Percentiles rank a stretch among this genome's conserved stretches.
Conservation (phyloP, 352 stramenopile species). For the Pythium aphanidermatum region DNA sequence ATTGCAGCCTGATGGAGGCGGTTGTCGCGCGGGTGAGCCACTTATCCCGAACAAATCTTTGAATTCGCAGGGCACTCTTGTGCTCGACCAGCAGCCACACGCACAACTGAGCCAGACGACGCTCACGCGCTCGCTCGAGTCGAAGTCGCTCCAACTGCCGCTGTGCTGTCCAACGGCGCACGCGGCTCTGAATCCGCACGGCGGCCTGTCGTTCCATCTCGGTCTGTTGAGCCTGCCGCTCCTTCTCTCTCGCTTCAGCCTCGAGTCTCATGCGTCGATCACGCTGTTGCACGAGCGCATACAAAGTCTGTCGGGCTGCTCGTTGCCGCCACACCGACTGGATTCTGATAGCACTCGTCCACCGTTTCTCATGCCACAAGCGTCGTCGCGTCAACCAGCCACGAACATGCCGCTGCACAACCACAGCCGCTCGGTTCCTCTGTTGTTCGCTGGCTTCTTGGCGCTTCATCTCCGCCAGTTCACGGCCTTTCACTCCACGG, state of each 20-base stretch:
- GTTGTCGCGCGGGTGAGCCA: constrained; percentile 2
- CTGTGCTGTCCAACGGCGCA: constrained; percentile 2
- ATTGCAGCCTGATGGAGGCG: constrained; percentile 25
- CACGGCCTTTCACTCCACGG: constrained; percentile 18
- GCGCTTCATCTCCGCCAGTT: background rate
- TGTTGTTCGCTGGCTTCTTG: constrained; percentile 1
- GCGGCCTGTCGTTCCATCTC: constrained; percentile 2
- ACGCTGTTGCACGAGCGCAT: background rate
- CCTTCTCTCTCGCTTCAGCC: background rate
- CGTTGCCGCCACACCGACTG: constrained; percentile 10
- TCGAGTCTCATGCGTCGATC: constrained; percentile 1
- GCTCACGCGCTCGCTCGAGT: background rate
- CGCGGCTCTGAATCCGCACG: constrained; percentile 12
- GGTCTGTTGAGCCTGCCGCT: background rate
- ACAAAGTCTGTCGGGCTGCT: background rate
- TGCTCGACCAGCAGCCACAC: constrained; percentile 8
- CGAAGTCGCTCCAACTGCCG: background rate
- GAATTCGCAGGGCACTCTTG: constrained; percentile 28
- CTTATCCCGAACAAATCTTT: constrained; percentile 26
- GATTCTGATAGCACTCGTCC: background rate
- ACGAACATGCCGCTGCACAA: constrained; percentile 34
- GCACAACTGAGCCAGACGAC: background rate
- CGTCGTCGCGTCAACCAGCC: constrained; percentile 22
- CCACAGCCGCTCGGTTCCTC: constrained; percentile 21
- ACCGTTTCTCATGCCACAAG: constrained; percentile 9